Evolutionary conservation across 2,329 filamentous ascomycete genomes (phyloP).

Genomic region (Epichloe elymi): DNA sequence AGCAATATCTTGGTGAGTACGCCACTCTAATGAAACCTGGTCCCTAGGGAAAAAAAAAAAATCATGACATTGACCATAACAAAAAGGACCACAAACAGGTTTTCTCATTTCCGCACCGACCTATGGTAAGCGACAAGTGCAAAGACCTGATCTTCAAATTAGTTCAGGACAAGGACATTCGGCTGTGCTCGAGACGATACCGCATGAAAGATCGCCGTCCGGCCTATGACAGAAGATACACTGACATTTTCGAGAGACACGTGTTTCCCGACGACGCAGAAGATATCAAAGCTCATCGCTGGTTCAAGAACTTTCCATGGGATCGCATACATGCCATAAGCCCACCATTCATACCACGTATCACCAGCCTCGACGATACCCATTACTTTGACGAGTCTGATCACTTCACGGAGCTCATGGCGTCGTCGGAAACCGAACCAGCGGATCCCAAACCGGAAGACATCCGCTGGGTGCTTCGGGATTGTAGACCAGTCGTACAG

Average conservation of each 20-base stretch:
- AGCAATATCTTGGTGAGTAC: slow-evolving; percentile 60
- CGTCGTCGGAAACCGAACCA: slow-evolving; percentile 27
- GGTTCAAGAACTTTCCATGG: slow-evolving; percentile 74
- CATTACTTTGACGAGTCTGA: slow-evolving; percentile 85
- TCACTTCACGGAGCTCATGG: slow-evolving; percentile 50
- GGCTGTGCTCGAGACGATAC: slow-evolving; percentile 68
- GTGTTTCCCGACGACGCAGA: slow-evolving; percentile 76
- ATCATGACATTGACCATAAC: not conserved
- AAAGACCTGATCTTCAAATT: slow-evolving; percentile 64
- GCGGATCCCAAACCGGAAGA: slow-evolving; percentile 17
- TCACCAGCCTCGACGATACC: slow-evolving; percentile 57
- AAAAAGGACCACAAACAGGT: slow-evolving; percentile 53
- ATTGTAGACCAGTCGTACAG: slow-evolving; percentile 28
- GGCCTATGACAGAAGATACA: slow-evolving; percentile 9
- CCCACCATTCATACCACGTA: slow-evolving; percentile 70
- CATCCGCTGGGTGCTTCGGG: slow-evolving; percentile 19
- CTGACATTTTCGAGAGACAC: slow-evolving; percentile 33
- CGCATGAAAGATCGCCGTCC: slow-evolving; percentile 44
- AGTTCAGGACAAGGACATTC: slow-evolving; percentile 59
- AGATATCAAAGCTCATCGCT: slow-evolving; percentile 80
- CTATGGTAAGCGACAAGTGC: slow-evolving; percentile 54
- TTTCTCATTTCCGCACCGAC: slow-evolving; percentile 57
- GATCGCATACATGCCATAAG: slow-evolving; percentile 53
- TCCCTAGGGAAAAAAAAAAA: too few species aligned
- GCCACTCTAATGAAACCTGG: too few species aligned